Conservation (phyloP, 139 green algal genomes). For the Desmodesmus armatus region DNA sequence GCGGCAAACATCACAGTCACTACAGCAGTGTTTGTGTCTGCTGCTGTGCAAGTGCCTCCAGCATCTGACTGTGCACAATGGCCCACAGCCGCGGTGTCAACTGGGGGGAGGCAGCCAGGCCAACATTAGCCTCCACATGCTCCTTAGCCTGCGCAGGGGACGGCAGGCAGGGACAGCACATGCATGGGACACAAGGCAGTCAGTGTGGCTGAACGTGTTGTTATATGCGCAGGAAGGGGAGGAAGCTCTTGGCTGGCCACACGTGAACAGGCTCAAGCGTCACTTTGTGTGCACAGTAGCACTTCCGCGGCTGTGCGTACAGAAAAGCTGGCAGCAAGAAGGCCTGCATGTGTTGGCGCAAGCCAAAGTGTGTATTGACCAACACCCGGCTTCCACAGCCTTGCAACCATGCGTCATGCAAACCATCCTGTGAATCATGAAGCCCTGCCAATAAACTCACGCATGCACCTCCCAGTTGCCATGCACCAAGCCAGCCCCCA, state of each 20-base stretch:
- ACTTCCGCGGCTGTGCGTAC: too few species aligned
- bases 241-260: neutral
- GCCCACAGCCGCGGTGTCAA: neutral
- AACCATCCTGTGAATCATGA: neutral
- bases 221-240: neutral
- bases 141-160: constrained; percentile 19
- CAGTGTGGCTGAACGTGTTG: neutral
- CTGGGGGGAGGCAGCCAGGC: neutral
- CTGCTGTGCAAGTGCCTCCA: neutral
- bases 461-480: neutral
- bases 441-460: neutral
- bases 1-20: too few species aligned
- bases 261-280: neutral
- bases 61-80: neutral
- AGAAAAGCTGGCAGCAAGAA: too few species aligned
- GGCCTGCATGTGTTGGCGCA: too few species aligned
- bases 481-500: neutral
- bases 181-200: neutral
- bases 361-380: too few species aligned
- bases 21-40: neutral
- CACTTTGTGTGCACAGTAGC: too few species aligned
- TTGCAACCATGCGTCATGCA: too few species aligned
- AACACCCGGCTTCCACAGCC: too few species aligned
- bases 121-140: constrained; percentile 56
- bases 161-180: neutral